Conservation (phyloP, 2,329 filamentous ascomycete genomes). For the Cercospora canescens region DNA sequence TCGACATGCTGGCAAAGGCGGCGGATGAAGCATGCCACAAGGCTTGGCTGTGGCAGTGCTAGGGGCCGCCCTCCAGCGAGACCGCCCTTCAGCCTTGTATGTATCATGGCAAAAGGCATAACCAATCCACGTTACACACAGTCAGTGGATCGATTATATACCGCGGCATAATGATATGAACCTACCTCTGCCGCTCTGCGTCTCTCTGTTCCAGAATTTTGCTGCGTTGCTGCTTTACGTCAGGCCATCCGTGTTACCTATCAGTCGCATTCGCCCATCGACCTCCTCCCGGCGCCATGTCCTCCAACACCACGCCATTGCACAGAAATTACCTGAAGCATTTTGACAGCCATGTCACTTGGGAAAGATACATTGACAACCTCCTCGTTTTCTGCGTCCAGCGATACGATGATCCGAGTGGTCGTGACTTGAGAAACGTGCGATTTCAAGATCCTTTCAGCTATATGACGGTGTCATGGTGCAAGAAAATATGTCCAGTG, state of each 20-base stretch:
- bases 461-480: not conserved
- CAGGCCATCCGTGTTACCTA: not conserved
- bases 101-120: no score
- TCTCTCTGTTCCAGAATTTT: no score
- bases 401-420: not conserved
- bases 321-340: not conserved
- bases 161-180: no score
- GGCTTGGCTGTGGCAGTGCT: not conserved
- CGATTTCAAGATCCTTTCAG: not conserved
- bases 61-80: not conserved
- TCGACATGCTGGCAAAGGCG: no score
- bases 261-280: not conserved
- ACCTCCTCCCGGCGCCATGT: not conserved
- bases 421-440: not conserved
- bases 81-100: not conserved
- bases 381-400: not conserved
- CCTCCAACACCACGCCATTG: not conserved
- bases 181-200: no score
- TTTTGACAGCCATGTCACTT: not conserved
- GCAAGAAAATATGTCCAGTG: not conserved
- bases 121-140: no score
- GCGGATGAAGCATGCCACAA: no score
- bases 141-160: no score
- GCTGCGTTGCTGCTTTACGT: not conserved
- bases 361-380: not conserved